Base-by-base conservation (phyloP, 2,329 filamentous ascomycete genomes). In the Triangularia verruculosa region DNA sequence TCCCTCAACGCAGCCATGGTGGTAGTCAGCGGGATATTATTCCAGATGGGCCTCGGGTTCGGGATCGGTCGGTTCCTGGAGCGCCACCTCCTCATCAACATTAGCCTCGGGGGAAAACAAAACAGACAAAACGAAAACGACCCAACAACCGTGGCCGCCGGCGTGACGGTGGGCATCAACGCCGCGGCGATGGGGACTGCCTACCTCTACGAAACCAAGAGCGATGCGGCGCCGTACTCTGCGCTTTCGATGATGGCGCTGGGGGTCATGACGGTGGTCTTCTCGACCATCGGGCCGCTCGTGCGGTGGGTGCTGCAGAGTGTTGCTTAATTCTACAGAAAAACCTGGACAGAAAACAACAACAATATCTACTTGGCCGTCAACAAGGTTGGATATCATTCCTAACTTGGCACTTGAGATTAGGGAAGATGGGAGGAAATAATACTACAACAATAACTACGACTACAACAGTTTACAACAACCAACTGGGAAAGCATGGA, bases 121-220 rank as follows among this genome's bases (percentile, higher is more conserved):
- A 11, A 12, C 59, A 3, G 28, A n/a, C n/a, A n/a, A n/a, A n/a
- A n/a, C n/a, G 34, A 55, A 8, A 73, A 74, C 17, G 75, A 77
- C 60, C 72, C 78, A 0, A 62, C 71, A 1, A 79, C 76, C 0
- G 78, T 86, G 1, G 83, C 82, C 0, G 75, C 80, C 0, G 84
- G 84, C 34, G 77, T 83, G 34, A 77, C 82, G 0, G 78, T 86
- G 57, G 84, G 84, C 2, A 80, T 86, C 74, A 87, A 86, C 66
- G 83, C 83, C 1, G 83, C 83, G 0, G 84, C 84, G 3, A 85
- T 87, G 83, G 84, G 84, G 2, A 84, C 84, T 0, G 79, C 84
- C 0, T 83, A 84, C 64, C 75, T 86, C 13, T 85, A 86, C 62
- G 83, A 86, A 71, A 78, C 77, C 7, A 76, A 76, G 60, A 84